Conservation (phyloP, 2,329 filamentous ascomycete genomes). For the Arthrobotrys sphaeroides region DNA sequence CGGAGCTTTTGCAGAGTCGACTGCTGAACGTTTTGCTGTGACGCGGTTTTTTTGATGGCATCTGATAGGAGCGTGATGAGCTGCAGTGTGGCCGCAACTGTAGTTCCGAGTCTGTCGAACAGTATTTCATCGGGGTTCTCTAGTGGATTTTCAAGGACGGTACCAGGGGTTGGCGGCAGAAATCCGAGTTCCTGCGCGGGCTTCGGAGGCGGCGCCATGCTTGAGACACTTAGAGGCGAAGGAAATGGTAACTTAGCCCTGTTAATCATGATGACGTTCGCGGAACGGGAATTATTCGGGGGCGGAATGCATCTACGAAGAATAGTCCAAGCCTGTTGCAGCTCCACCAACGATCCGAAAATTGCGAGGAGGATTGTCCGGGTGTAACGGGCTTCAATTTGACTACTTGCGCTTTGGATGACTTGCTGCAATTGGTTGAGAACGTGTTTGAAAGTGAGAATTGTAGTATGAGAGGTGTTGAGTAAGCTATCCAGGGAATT, state of each 20-base stretch:
- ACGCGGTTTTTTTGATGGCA: conserved; percentile 56
- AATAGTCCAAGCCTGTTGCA: conserved; percentile 56
- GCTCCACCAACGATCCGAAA: conserved; percentile 57
- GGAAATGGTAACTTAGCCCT: conserved; percentile 35
- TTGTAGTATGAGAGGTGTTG: conserved; percentile 55
- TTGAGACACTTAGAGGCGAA: conserved; percentile 18
- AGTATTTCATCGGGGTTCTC: conserved; percentile 55
- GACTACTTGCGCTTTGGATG: conserved; percentile 41
- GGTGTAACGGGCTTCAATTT: conserved; percentile 55
- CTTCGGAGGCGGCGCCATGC: neutral
- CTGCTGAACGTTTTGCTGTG: conserved; percentile 56
- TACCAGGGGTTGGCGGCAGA: conserved; percentile 51
- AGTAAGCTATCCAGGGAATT: conserved; percentile 56
- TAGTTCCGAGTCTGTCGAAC: conserved; percentile 56
- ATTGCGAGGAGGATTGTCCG: conserved; percentile 57
- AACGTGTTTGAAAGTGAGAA: conserved; percentile 57
- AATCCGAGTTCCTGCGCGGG: conserved; percentile 20
- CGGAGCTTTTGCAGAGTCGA: conserved; percentile 56
- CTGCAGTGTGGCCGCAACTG: conserved; percentile 55
- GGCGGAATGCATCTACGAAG: conserved; percentile 55
- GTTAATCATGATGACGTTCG: conserved; percentile 1
- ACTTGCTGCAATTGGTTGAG: conserved; percentile 56
- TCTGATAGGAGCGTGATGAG: conserved; percentile 56
- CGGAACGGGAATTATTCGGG: conserved; percentile 13
- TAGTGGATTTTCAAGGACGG: conserved; percentile 52